Percentiles rank a stretch among this genome's conserved stretches.
Evolutionary conservation across 768 basidiomycete species (phyloP).

Genomic region (Macrolepiota dolichaula): DNA sequence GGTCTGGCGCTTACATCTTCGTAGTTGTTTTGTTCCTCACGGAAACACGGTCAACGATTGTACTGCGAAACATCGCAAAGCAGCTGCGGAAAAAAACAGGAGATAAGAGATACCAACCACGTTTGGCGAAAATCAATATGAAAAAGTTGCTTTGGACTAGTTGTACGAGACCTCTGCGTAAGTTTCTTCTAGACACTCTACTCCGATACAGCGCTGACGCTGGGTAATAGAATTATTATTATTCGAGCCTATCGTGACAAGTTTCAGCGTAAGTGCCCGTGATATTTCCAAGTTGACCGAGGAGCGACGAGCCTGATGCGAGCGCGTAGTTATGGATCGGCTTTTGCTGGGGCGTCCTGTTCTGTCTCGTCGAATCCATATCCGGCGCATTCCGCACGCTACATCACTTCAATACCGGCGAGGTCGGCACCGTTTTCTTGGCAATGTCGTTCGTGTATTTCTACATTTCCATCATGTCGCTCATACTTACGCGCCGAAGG

Average conservation of each 20-base stretch:
- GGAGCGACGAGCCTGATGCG: not conserved
- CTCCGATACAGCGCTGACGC: not conserved
- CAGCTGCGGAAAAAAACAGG: constrained; percentile 64
- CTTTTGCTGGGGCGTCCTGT: constrained; percentile 76
- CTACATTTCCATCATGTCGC: not conserved
- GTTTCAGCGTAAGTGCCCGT: constrained; percentile 59
- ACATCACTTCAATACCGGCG: constrained; percentile 57
- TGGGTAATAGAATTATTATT: constrained; percentile 50
- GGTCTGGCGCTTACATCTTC: constrained; percentile 41
- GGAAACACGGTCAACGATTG: constrained; percentile 72
- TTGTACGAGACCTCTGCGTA: constrained; percentile 69
- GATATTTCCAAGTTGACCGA: constrained; percentile 23
- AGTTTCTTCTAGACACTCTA: constrained; percentile 23
- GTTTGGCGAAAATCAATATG: constrained; percentile 56
- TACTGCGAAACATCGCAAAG: constrained; percentile 64
- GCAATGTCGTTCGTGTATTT: constrained; percentile 46
- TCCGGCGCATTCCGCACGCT: constrained; percentile 44
- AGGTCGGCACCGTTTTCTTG: constrained; percentile 58
- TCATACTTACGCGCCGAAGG: constrained; percentile 27
- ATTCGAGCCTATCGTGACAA: constrained; percentile 72
- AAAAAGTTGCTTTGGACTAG: constrained; percentile 64
- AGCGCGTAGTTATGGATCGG: constrained; percentile 59
- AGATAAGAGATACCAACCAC: constrained; percentile 56
- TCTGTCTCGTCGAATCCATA: constrained; percentile 58
- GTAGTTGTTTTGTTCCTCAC: constrained; percentile 51